Base-by-base conservation (phyloP, 1,139 yeast genomes). In the Saccharomyces hybrid region DNA sequence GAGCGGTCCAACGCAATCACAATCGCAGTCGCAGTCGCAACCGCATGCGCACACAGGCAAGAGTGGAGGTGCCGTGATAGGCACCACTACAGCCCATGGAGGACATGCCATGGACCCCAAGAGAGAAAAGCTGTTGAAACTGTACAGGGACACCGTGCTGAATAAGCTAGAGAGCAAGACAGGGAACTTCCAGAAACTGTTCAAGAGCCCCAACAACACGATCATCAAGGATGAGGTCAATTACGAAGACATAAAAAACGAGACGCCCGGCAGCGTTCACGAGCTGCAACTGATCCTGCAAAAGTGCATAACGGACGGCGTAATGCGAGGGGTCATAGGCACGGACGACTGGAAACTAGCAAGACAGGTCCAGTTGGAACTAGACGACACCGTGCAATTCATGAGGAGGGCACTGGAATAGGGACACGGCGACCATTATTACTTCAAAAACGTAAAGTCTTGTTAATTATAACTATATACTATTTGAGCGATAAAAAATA, bases 331-430 rank as follows among this genome's bases (percentile, higher is more conserved):
- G 41, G 56, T 53, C 16, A 59, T 57, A 2, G 69, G 65, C 27
- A 57, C 60, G 41, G 53, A 50, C 6, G 59, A 61, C 6, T 65
- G 69, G 66, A 52, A 54, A 14, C 56, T 58, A 5, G 70, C 68
- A 4, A 52, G 59, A 30, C 68, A 66, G 46, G 61, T 67, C 5
- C 71, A 68, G 53, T 41, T 54, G 4, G 69, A 68, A 52, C 56
- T 68, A 30, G 70, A 67, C 50, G 70, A 67, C 52, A 68, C 70
- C 1, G 69, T 68, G 4, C 68, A 64, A 52, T 68, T 68, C 57
- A 69, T 68, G 65, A 58, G 70, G 50, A 57, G 70, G 31, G 71
- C 70, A 26, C 55, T 68, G 30, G 71, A 67, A 48, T 67, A 56
- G 49, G 8, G 11, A 27, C 20, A n/a, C n/a, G 14, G 14, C 30